Conservation (phyloP, 2,329 filamentous ascomycete genomes). For the Ceratocystis albifundus region DNA sequence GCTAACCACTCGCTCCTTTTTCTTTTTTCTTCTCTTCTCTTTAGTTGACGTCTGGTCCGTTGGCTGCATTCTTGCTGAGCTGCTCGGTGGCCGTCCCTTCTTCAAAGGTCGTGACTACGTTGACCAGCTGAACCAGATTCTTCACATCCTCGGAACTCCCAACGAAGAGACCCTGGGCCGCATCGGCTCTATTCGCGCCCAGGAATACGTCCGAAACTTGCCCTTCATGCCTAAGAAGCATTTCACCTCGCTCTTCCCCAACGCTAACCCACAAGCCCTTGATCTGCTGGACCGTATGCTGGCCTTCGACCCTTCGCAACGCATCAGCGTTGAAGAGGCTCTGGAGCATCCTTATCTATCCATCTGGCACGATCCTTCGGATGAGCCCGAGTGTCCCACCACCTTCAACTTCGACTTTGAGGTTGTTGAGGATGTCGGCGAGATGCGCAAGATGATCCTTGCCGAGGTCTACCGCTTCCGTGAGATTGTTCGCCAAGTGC, state of each 20-base stretch:
- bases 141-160: constrained; percentile 93
- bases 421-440: constrained; percentile 83
- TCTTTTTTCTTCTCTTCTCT: neutral
- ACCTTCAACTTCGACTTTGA: constrained; percentile 99
- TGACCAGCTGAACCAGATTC: constrained; percentile 97
- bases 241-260: constrained; percentile 79
- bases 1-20: neutral
- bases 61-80: constrained; percentile 90
- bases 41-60: constrained; percentile 98
- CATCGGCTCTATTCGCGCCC: constrained; percentile 88
- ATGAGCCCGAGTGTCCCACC: constrained; percentile 85
- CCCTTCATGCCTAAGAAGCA: constrained; percentile 89
- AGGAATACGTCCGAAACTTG: constrained; percentile 96
- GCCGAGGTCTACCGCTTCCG: constrained; percentile 89
- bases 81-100: constrained; percentile 91
- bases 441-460: constrained; percentile 96
- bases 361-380: constrained; percentile 96
- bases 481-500: constrained; percentile 43
- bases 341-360: constrained; percentile 92
- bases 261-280: constrained; percentile 89
- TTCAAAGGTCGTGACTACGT: constrained; percentile 99
- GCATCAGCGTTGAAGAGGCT: constrained; percentile 88
- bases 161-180: constrained; percentile 88
- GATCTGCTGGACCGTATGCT: constrained; percentile 96
- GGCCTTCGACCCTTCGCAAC: constrained; percentile 85